Base-by-base conservation (phyloP, 2,329 filamentous ascomycete species). In the Alternaria longipes region DNA sequence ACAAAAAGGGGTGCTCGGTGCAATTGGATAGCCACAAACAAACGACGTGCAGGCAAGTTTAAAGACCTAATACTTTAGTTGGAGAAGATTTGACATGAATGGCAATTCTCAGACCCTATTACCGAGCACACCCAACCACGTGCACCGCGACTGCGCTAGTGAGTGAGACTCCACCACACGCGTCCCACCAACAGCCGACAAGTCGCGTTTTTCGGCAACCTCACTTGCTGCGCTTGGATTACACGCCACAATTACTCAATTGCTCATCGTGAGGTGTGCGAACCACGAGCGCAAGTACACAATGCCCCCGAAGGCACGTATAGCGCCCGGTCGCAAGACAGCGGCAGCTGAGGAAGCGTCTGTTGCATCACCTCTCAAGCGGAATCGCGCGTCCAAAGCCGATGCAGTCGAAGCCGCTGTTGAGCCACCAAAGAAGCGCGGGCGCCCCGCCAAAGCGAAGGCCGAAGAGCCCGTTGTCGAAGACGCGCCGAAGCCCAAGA, bases 401-500 rank as follows among this genome's bases (percentile, higher is more conserved):
- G 54, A 55, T 12, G 40, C 50, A 3, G 40, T 49, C 8, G 56
- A 54, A 1, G 45, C 28, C 36, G 51, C 58, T 8, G 28, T 49
- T 12, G 65, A 63, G 30, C 34, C 59, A 8, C 68, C 67, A 1
- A 70, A 68, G 57, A 72, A 67, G 54, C 71, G 69, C 49, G 69
- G 70, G 11, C 66, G 69, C n/a, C 67, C 65, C 0, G 53, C 66
- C 4, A 72, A 68, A 59, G 56, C 53, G 30, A 47, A 44, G 26
- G 50, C 22, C 8, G 52, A 65, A 28, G 56, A 65, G 40, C 12
- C 54, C 20, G 55, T 55, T 38, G 62, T 60, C 4, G 56, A 66
- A 26, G 52, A 18, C 30, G 63, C 57, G 41, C 42, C 47, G 7
- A 52, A 64, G 46, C 55, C 59, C 3, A 61, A 56, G 41, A 64